Conservation (phyloP, 2,329 filamentous ascomycete genomes). For the Grosmannia serpens region DNA sequence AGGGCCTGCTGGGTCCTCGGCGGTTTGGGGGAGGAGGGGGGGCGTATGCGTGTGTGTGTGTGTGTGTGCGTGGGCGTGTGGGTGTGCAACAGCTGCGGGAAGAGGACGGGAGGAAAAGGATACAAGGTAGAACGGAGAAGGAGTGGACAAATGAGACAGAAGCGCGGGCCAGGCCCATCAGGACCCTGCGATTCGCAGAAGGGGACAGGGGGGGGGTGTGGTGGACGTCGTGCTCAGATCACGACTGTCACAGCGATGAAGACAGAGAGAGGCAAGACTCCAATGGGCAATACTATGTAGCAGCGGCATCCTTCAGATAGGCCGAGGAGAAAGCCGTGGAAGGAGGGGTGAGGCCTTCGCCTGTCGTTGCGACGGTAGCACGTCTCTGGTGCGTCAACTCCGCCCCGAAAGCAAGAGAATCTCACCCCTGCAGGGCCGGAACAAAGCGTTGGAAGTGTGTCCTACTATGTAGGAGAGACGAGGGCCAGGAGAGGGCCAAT, state of each 20-base stretch:
- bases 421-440: background rate
- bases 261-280: background rate
- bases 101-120: background rate
- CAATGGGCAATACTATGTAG: no score
- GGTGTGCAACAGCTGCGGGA: background rate
- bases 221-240: background rate
- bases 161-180: background rate
- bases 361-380: background rate
- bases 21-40: background rate
- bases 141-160: background rate
- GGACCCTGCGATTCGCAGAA: background rate
- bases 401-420: no score
- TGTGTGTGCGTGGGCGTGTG: background rate
- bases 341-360: background rate
- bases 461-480: background rate
- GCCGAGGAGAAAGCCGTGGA: background rate
- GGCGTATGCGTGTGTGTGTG: background rate
- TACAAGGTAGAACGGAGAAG: background rate
- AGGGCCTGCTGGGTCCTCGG: no score
- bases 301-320: background rate
- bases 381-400: background rate
- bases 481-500: background rate
- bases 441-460: background rate
- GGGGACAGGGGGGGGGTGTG: background rate
- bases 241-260: no score